Conservation (phyloP, 164 flowering plant genomes). For the Aristolochia californica region DNA sequence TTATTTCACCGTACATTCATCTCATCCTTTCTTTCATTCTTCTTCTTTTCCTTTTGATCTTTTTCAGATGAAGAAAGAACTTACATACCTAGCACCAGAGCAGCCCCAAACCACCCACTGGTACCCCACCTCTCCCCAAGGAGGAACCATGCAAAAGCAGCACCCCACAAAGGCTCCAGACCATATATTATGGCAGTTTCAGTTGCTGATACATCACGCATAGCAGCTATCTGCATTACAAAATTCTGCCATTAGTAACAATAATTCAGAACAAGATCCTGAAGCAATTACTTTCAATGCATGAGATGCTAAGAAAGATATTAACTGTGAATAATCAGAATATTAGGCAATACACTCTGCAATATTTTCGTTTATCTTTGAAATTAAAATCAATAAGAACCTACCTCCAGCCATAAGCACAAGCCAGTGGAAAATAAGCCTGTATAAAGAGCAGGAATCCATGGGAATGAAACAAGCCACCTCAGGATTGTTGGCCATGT, state of each 20-base stretch:
- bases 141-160: constrained; percentile 88
- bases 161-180: constrained; percentile 91
- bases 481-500: constrained; percentile 34
- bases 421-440: constrained; percentile 68
- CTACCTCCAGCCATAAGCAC: constrained; percentile 89
- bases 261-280: not conserved
- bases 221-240: constrained; percentile 55
- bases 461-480: constrained; percentile 52
- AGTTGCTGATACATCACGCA: constrained; percentile 82
- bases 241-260: not conserved
- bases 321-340: not conserved
- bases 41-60: too few relatives aligned
- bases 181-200: constrained; percentile 84
- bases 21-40: too few relatives aligned
- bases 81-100: constrained; percentile 50
- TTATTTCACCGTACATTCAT: too few relatives aligned
- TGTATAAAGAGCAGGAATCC: constrained; percentile 84
- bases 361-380: not conserved
- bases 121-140: constrained; percentile 88
- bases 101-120: constrained; percentile 82
- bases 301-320: too few relatives aligned
- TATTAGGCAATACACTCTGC: not conserved
- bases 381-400: not conserved
- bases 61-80: not conserved
- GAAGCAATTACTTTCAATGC: too few relatives aligned